Conservation (phyloP, 345 rosid species). For the Schrenkiella parvula region DNA sequence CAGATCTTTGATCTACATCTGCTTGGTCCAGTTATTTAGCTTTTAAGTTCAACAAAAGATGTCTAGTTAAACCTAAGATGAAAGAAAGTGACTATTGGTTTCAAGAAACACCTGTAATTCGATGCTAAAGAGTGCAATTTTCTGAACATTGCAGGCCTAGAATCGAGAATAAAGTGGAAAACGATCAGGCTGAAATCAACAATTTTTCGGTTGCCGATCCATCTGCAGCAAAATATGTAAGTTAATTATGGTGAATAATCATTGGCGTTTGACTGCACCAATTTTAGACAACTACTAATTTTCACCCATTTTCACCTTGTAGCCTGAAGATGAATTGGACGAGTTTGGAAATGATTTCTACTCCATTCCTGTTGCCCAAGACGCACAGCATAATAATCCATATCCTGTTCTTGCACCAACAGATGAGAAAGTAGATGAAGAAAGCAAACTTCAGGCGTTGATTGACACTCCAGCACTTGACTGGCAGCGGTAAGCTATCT, state of each 20-base stretch:
- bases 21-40: constrained; percentile 16
- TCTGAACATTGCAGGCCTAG: constrained; percentile 57
- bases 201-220: constrained; percentile 46
- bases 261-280: not conserved
- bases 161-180: constrained; percentile 50
- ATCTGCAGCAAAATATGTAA: constrained; percentile 61
- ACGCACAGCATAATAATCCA: constrained; percentile 49
- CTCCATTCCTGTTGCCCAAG: constrained; percentile 67
- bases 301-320: constrained; percentile 11
- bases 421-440: constrained; percentile 78
- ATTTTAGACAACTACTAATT: not conserved
- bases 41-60: not conserved
- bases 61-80: not conserved
- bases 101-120: not conserved
- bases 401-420: constrained; percentile 53
- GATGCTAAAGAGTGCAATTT: not conserved
- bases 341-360: constrained; percentile 96
- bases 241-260: constrained; percentile 19
- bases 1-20: constrained; percentile 41
- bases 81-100: not conserved
- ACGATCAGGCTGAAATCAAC: constrained; percentile 45
- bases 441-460: constrained; percentile 85
- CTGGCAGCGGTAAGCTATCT: constrained; percentile 85
- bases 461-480: constrained; percentile 95
- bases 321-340: constrained; percentile 94